A percentile compares a stretch with the other conserved stretches of the same genome.
Conservation (phyloP, 495 filamentous ascomycete genomes). For the Viridothelium virens region DNA sequence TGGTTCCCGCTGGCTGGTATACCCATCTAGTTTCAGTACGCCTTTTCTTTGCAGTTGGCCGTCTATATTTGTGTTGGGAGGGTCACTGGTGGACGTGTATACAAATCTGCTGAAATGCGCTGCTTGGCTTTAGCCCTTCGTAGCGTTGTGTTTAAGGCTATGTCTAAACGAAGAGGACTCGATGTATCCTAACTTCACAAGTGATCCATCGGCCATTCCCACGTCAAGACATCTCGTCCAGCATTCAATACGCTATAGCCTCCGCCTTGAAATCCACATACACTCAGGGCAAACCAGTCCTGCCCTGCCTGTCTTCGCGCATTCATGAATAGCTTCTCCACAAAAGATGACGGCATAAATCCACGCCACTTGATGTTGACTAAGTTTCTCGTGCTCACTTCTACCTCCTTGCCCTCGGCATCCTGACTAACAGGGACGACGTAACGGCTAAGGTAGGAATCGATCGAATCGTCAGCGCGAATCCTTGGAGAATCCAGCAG, state of each 20-base stretch:
- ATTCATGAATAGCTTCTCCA: constrained; percentile 27
- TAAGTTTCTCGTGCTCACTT: constrained; percentile 19
- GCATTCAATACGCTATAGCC: constrained; percentile 21
- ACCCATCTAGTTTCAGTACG: not conserved
- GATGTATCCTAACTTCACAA: not conserved
- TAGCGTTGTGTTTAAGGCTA: not conserved
- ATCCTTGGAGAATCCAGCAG: constrained; percentile 67
- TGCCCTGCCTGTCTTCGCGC: constrained; percentile 24
- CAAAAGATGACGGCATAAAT: constrained; percentile 29
- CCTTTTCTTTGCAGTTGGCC: not conserved
- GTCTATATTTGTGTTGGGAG: not conserved
- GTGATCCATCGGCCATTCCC: constrained; percentile 17
- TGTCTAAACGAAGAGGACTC: not conserved
- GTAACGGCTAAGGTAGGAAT: constrained; percentile 79
- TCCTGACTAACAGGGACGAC: constrained; percentile 44
- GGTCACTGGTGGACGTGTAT: not conserved
- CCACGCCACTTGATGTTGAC: constrained; percentile 32
- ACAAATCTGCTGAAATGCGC: not conserved
- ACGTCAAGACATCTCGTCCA: constrained; percentile 16
- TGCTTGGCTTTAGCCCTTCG: not conserved
- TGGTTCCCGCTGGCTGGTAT: not conserved
- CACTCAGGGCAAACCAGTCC: constrained; percentile 31
- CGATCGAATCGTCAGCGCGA: constrained; percentile 55
- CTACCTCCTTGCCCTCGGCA: not conserved
- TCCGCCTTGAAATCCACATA: constrained; percentile 26